phyloP scores from a whole-genome alignment of 2,329 filamentous ascomycete genomes.

The Nigrograna mackinnonii region DNA sequence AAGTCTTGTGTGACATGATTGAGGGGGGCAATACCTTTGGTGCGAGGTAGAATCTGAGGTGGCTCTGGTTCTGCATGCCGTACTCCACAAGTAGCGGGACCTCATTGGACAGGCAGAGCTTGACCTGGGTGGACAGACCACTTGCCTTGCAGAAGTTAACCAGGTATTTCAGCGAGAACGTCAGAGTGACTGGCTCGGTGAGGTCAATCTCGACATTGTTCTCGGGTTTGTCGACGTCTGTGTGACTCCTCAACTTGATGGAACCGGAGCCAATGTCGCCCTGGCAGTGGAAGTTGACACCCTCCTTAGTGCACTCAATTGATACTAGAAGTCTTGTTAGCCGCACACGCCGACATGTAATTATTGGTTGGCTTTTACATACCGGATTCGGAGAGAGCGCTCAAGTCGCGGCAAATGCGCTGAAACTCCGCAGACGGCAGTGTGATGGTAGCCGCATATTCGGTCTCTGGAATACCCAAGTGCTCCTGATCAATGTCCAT shows the following conservation, averaged over 20 bases:
- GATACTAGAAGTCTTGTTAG: conserved; percentile 73
- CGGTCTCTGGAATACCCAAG: conserved; percentile 97
- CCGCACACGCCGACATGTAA: no score
- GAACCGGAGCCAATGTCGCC: conserved; percentile 96
- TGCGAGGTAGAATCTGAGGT: conserved; percentile 95
- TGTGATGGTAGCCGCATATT: conserved; percentile 87
- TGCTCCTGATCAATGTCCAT: conserved; percentile 99
- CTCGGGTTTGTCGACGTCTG: conserved; percentile 85
- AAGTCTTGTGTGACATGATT: no score
- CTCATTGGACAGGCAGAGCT: conserved; percentile 92
- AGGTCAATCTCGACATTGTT: conserved; percentile 87
- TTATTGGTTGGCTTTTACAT: conserved; percentile 38
- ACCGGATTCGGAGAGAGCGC: conserved; percentile 95
- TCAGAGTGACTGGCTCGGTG: conserved; percentile 88
- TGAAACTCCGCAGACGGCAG: conserved; percentile 92
- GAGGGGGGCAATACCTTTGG: conserved; percentile 83
- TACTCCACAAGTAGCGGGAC: conserved; percentile 97
- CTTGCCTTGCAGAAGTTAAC: conserved; percentile 99
- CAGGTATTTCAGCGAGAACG: conserved; percentile 98
- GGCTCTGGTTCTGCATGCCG: conserved; percentile 79
- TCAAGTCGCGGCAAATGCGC: conserved; percentile 91
- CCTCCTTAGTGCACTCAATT: conserved; percentile 96
- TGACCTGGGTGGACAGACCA: conserved; percentile 78
- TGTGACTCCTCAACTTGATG: conserved; percentile 87
- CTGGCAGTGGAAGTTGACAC: conserved; percentile 89